Evolutionary conservation across 208 protist genomes (phyloP), one percentile per base, ranked within the genome.

Genomic region (Entamoeba histolytica): DNA sequence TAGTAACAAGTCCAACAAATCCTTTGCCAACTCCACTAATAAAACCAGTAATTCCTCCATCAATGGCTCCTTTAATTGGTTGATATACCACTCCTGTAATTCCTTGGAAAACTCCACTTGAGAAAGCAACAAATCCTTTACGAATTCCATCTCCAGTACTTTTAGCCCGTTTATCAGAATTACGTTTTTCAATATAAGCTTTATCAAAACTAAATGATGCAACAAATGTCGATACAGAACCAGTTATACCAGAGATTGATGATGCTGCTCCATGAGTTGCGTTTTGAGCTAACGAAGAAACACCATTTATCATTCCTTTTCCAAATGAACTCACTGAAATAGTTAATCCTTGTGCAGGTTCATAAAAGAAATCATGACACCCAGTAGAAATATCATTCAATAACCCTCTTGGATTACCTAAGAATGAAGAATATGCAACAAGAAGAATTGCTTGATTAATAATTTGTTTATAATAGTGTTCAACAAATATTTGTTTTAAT

Each of bases 351-450:
- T 94, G 50, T 55, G 91, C 91, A 39, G 93, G 93, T 19, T 94
- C 93, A 93, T 92, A 49, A 39, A 93, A 94, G 52, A 94, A 93
- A 61, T 94, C 93, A 55, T 93, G 23, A 31, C 92, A 87, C 5
- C 93, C 93, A 92, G 19, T 92, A 23, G 39, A 44, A 17, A 92
- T 57, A 8, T 47, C 19, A 55, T 92, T 55, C 35, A 92, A 28
- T 23, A 92, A 5, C 19, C 39, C 49, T 28, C 35, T n/a, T 31
- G 91, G 91, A n/a, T 49, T 57, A 35, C 91, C 91, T 31, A 92
- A 35, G 31, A 92, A 31, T 31, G 91, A 49, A 47, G 91, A 47
- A 51, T 47, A 44, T n/a, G 44, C 91, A 92, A 92, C 17, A 35
- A 87, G 61, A 35, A 87, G 61, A 35, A 87, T 87, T 28, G 61